Conservation (phyloP, 441 rosid genomes). For the Brassica balearica region DNA sequence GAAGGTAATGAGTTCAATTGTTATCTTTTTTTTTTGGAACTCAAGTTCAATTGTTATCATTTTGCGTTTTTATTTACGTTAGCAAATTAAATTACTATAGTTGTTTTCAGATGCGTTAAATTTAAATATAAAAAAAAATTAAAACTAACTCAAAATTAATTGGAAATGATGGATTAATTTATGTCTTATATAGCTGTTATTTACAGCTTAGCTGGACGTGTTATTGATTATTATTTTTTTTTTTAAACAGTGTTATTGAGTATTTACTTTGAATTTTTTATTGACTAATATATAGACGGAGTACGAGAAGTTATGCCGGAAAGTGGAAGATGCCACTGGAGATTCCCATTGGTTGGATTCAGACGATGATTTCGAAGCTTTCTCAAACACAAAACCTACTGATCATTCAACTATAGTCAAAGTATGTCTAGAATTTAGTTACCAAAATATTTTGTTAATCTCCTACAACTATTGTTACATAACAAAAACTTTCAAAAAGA, state of each 20-base stretch:
- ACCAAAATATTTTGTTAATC: too few relatives aligned
- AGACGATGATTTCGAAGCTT: conserved; percentile 36
- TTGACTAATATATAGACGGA: conserved; percentile 43
- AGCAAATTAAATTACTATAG: background rate
- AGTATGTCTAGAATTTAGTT: conserved; percentile 41
- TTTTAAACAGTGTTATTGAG: background rate
- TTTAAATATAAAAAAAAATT: background rate
- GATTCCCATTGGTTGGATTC: conserved; percentile 5
- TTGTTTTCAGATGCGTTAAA: background rate
- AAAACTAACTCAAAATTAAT: background rate
- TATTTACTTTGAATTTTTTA: background rate
- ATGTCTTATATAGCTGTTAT: background rate
- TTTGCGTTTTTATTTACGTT: background rate
- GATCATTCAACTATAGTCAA: conserved; percentile 68
- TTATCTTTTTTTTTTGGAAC: background rate
- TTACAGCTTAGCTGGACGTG: background rate
- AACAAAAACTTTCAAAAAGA: background rate
- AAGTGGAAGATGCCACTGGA: conserved; percentile 49
- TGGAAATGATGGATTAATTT: background rate
- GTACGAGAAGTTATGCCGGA: conserved; percentile 52
- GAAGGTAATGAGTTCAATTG: background rate
- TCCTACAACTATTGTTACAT: background rate
- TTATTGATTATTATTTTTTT: background rate
- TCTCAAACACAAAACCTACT: conserved; percentile 43
- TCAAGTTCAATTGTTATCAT: background rate